A percentile compares a stretch with the other conserved stretches of the same genome.
phyloP scores from a whole-genome alignment of 2,329 filamentous ascomycete species.

The Fusarium scirpi region DNA sequence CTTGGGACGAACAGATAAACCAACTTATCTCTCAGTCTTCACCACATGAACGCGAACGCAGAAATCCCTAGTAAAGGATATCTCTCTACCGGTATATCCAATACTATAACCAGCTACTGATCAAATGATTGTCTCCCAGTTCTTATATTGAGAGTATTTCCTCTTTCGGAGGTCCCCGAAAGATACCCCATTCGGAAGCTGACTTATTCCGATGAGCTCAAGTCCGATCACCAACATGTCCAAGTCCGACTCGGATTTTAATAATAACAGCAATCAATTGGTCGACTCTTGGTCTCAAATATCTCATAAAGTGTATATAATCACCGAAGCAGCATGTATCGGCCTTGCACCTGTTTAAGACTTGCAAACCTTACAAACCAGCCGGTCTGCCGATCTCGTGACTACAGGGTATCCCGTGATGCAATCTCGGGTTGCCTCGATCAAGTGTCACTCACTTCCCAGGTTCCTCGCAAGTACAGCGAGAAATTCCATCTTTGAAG shows the following conservation, averaged over 20 bases:
- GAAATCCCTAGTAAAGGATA: no score
- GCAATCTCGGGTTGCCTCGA: rapidly evolving
- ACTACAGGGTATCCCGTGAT: not conserved
- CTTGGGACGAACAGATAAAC: no score
- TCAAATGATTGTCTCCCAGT: no score
- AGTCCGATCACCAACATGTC: not conserved
- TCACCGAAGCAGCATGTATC: no score
- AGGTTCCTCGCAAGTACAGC: not conserved
- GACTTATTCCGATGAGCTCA: not conserved
- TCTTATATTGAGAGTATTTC: not conserved
- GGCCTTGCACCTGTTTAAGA: not conserved
- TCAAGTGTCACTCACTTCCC: not conserved
- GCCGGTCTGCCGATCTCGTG: not conserved
- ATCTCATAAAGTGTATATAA: no score
- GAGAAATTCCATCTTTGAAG: no score
- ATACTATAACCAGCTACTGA: no score
- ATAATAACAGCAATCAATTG: not conserved
- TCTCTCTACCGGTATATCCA: no score
- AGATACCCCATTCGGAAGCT: not conserved
- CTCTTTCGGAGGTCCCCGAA: not conserved
- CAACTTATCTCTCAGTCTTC: no score
- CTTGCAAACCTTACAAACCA: rapidly evolving
- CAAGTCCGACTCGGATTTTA: not conserved
- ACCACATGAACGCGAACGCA: no score
- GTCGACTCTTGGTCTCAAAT: no score